These are phyloP conservation scores for Mrakia blollopis DNA, from an alignment of 768 basidiomycete genomes.

Conservation along the genomic window DNA sequence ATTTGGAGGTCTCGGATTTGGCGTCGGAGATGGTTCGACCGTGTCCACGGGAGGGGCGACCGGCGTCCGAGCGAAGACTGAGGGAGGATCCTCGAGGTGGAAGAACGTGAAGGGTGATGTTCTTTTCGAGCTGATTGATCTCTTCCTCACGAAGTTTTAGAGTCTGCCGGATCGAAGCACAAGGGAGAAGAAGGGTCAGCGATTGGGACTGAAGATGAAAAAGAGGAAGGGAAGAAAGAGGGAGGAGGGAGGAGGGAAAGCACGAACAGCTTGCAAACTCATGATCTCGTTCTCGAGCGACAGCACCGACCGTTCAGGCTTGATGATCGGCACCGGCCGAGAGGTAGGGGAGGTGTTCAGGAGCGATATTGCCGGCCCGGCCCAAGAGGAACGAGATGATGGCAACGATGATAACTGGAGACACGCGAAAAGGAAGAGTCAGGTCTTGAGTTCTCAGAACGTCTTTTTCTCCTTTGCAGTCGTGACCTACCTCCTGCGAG, in stretches of 20 bases:
- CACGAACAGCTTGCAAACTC: slow-evolving; percentile 69
- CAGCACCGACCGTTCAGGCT: slow-evolving; percentile 67
- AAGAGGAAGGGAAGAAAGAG: neutral
- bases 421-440: too few species aligned
- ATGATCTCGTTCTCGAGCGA: slow-evolving; percentile 93
- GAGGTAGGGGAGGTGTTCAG: slow-evolving; percentile 52
- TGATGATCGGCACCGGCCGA: slow-evolving; percentile 38
- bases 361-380: slow-evolving; percentile 60
- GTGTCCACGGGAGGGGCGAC: neutral
- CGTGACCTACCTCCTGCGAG: slow-evolving; percentile 33
- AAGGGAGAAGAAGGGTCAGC: neutral
- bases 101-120: slow-evolving; percentile 46
- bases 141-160: slow-evolving; percentile 88
- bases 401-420: slow-evolving; percentile 46
- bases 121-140: slow-evolving; percentile 66
- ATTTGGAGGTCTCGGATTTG: neutral
- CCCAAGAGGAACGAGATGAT: slow-evolving; percentile 42
- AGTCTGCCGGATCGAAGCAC: slow-evolving; percentile 46
- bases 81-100: slow-evolving; percentile 4
- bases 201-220: too few species aligned
- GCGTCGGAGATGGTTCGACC: neutral
- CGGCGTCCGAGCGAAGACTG: slow-evolving; percentile 20
- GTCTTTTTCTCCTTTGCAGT: too few species aligned
- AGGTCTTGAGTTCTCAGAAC: too few species aligned
- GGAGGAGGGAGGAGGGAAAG: neutral